Base-by-base conservation (phyloP, 768 basidiomycete genomes). In the Lactifluus piperatus region DNA sequence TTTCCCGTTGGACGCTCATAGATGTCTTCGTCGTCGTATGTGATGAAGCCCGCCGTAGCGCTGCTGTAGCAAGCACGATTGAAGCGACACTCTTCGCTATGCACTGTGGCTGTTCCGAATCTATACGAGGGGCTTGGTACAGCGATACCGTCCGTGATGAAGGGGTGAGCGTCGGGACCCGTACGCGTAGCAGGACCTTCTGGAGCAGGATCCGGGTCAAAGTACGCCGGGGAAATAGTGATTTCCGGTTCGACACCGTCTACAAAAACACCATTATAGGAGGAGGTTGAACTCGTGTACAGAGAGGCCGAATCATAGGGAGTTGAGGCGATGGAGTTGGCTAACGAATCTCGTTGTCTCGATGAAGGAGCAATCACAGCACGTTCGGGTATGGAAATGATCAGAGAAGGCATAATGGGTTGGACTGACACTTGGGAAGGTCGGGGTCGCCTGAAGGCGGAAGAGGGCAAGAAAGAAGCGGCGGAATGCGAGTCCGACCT, bases 171-270 rank as follows among this genome's bases (percentile, higher is more conserved):
- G 65, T 72, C 60, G 6, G 74, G 64, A 58, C 70, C 71, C 2
- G 75, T 71, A 18, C 75, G 72, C 1, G 75, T 78, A 14, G 76
- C 75, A 16, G 76, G 76, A 1, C 77, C 76, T 51, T 77, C 75
- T 1, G 76, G 76, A 0, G 74, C 71, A 7, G 77, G 76, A 14
- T 75, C 66, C 34, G 74, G 73, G 55, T 77, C 77, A 58, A 74
- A 77, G 60, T 71, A 73, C 9, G 76, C 77, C 16, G 76, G 75
- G 13, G 77, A 78, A 36, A 78, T 69, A 43, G 54, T 66, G 26
- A 65, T 59, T 37, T 63, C 55, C 27, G 62, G 51, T 18, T 64
- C 58, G 6, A 22, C 43, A 34, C 56, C 60, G n/a, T 54, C 54
- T 11, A 43, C 45, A 26, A 56, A 13, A 30, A 29, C 51, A 13